Evolutionary conservation across 2,329 filamentous ascomycete genomes (phyloP).

Genomic region (Graphiopsis chlorocephala): DNA sequence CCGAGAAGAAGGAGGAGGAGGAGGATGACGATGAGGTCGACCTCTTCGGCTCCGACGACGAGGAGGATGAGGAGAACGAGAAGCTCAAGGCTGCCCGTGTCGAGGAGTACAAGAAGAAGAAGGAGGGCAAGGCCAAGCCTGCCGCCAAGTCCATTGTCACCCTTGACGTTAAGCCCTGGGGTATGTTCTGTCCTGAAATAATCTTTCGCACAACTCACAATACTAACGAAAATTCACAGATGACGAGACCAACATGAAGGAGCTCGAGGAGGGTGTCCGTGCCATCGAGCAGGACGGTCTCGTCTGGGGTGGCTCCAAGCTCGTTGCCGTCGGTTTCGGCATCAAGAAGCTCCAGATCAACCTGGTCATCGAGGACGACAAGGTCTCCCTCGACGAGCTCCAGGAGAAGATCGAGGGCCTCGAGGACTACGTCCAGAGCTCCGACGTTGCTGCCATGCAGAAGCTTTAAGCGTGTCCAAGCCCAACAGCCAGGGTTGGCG

Average conservation of each 20-base stretch:
- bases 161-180: constrained; percentile 97
- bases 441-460: constrained; percentile 87
- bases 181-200: constrained; percentile 54
- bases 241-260: constrained; percentile 89
- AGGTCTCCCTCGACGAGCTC: constrained; percentile 83
- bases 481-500: constrained; percentile 8
- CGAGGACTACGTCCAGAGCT: constrained; percentile 95
- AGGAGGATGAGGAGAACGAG: constrained; percentile 86
- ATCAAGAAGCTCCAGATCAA: constrained; percentile 99
- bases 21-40: constrained; percentile 88
- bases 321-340: constrained; percentile 89
- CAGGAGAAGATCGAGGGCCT: constrained; percentile 80
- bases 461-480: constrained; percentile 65
- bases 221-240: constrained; percentile 44
- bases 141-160: constrained; percentile 96
- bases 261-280: constrained; percentile 77
- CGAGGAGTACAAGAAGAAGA: constrained; percentile 94
- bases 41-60: constrained; percentile 88
- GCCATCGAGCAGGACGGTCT: constrained; percentile 88
- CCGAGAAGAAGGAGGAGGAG: constrained; percentile 60
- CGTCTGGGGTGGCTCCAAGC: constrained; percentile 89
- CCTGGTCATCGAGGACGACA: constrained; percentile 95
- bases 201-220: background rate
- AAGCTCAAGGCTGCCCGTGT: constrained; percentile 84
- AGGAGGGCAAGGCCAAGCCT: constrained; percentile 86